Conservation (phyloP, 495 filamentous ascomycete genomes). For the Astrothelium macrocarpum region DNA sequence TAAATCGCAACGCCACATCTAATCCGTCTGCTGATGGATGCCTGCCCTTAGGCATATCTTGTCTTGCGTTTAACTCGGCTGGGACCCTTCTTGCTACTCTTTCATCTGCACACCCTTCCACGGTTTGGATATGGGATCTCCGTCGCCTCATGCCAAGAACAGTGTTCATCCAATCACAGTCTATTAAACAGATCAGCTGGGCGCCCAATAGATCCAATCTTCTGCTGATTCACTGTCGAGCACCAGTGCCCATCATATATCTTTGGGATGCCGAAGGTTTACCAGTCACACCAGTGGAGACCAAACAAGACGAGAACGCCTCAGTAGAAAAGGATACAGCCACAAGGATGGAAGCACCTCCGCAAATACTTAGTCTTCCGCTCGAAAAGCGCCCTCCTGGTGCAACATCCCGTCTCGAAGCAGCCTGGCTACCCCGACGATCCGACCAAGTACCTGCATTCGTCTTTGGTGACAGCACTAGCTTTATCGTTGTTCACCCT, state of each 20-base stretch:
- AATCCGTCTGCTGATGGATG: neutral
- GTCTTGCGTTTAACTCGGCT: neutral
- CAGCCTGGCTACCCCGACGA: neutral
- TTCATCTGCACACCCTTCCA: slow-evolving; percentile 1
- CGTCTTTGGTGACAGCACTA: neutral
- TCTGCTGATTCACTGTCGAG: neutral
- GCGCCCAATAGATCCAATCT: neutral
- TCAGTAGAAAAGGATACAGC: neutral
- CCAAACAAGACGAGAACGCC: neutral
- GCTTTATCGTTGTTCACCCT: neutral
- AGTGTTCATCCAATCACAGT: neutral
- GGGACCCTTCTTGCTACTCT: neutral
- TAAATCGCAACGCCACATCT: neutral
- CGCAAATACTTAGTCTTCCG: neutral
- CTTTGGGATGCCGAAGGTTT: slow-evolving; percentile 2
- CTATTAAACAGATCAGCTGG: neutral
- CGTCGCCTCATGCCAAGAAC: neutral
- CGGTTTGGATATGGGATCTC: slow-evolving; percentile 2
- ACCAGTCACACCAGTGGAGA: neutral
- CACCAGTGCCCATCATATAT: neutral
- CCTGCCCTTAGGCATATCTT: neutral
- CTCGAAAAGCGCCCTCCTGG: neutral
- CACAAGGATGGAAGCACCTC: neutral
- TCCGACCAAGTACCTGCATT: neutral
- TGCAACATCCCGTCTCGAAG: neutral